A percentile compares a stretch with the other conserved stretches of the same genome.
Conservation (phyloP, 2,329 filamentous ascomycete genomes). For the Fusarium graminum region DNA sequence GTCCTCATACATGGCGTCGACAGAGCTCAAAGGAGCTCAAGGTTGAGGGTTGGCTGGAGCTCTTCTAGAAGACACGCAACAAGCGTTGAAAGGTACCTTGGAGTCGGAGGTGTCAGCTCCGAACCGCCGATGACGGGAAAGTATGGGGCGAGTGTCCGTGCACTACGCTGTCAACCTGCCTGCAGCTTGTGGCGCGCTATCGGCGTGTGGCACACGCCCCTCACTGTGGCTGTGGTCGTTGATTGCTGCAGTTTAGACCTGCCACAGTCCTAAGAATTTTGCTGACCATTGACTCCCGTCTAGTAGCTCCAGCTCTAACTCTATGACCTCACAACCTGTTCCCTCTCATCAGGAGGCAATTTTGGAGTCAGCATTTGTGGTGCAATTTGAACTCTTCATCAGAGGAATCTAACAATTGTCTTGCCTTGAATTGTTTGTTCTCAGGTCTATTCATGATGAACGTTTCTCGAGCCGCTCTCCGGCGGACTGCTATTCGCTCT, state of each 20-base stretch:
- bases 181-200: conserved; percentile 37
- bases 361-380: conserved; percentile 10
- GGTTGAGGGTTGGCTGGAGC: conserved; percentile 30
- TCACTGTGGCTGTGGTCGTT: conserved; percentile 1
- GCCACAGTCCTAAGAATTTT: conserved; percentile 48
- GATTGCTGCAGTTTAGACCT: conserved; percentile 22
- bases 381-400: conserved; percentile 16
- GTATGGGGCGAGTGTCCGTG: conserved; percentile 31
- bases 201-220: conserved; percentile 21
- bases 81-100: conserved; percentile 40
- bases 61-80: conserved; percentile 50
- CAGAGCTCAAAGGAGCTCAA: conserved; percentile 37
- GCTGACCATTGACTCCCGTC: conserved; percentile 41
- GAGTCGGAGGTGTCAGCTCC: conserved; percentile 50
- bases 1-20: conserved; percentile 79
- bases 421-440: conserved; percentile 13
- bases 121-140: conserved; percentile 48
- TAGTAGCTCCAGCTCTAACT: conserved; percentile 29
- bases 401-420: conserved; percentile 5
- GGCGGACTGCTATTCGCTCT: conserved; percentile 48
- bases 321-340: conserved; percentile 49
- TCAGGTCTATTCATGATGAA: conserved; percentile 49
- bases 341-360: conserved; percentile 27
- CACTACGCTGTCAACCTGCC: conserved; percentile 16
- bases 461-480: conserved; percentile 49